Evolutionary conservation across 2,329 filamentous ascomycete species (phyloP), one percentile per base, ranked within the genome.

Genomic region (Aspergillus brunneoviolaceus): DNA sequence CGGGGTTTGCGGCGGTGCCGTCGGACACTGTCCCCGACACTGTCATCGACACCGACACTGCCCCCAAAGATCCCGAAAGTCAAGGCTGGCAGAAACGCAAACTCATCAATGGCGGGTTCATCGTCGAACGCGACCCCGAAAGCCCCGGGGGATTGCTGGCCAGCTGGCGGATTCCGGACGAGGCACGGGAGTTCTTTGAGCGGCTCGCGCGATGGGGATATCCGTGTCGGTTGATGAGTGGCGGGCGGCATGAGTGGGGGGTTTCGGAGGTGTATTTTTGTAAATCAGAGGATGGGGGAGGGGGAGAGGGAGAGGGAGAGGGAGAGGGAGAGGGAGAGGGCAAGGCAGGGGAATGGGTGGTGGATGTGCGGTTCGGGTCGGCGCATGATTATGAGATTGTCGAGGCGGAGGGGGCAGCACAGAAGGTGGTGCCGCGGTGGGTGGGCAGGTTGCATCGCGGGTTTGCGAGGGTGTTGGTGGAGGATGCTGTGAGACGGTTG

Each of bases 311-410:
- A 2, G 35, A 12, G 11, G 35, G 14, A 12, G 35, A 12, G 11
- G 35, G 14, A 12, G 56, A 57, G 4, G 53, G 59, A 0, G 1
- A 5, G 12, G 60, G 60, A 2, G 65, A 60, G 2, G 23, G 54
- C 1, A 58, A 57, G n/a, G 27, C 31, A 3, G 23, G 49, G 1
- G 61, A 55, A 0, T 48, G 48, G 21, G 60, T 67, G 14, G 67
- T 72, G 10, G 69, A 73, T 49, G 66, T 73, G n/a, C 52, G 70
- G 5, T 70, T 71, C 56, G 55, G 66, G 5, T 65, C 55, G 10
- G 65, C 69, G 29, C 70, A 72, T 65, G 67, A 71, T 21, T 72
- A 72, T 56, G 67, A 70, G 56, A 14, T 69, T 51, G 45, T 72
- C 0, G 21, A 49, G 2, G 55, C 45, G 4, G 68, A 72, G 29